phyloP scores from a whole-genome alignment of 2,329 filamentous ascomycete species.

The Immersiporthe knoxdaviesiana region DNA sequence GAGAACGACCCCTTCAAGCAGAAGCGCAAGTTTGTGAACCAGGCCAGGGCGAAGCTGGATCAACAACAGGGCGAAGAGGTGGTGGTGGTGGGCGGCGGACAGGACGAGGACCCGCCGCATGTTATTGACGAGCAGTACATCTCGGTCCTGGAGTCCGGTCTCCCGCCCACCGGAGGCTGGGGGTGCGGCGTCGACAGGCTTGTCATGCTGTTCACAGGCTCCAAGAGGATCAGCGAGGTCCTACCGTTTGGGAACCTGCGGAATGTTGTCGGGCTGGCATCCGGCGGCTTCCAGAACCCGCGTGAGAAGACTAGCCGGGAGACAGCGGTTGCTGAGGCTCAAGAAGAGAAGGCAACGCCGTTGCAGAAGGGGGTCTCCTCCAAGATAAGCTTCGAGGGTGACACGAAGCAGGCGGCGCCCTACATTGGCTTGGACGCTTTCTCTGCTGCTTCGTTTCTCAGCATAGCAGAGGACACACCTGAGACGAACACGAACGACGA shows the following conservation, averaged over 20 bases:
- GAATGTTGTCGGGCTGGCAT: slow-evolving; percentile 62
- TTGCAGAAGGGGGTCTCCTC: too few relatives aligned
- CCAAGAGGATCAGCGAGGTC: slow-evolving; percentile 80
- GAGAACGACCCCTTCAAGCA: slow-evolving; percentile 93
- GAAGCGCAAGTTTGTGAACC: slow-evolving; percentile 74
- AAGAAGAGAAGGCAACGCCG: background rate
- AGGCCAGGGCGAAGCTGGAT: slow-evolving; percentile 40
- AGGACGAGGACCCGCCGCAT: slow-evolving; percentile 51
- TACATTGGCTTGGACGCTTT: background rate
- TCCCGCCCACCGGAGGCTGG: slow-evolving; percentile 97
- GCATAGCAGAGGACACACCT: background rate
- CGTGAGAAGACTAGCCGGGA: background rate
- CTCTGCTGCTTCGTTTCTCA: slow-evolving; percentile 7
- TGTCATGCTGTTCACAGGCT: slow-evolving; percentile 85
- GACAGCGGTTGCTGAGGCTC: background rate
- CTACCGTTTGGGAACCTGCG: slow-evolving; percentile 85
- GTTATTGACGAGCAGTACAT: slow-evolving; percentile 79
- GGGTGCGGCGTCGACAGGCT: slow-evolving; percentile 90
- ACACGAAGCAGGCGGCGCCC: background rate
- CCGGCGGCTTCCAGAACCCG: slow-evolving; percentile 29
- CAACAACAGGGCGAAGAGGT: slow-evolving; percentile 42
- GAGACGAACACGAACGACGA: background rate
- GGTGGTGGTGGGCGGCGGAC: slow-evolving; percentile 35
- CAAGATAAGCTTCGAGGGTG: background rate
- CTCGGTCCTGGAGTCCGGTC: slow-evolving; percentile 79